Conservation (phyloP, 129 eudicot species). For the Ambrosia artemisiifolia region DNA sequence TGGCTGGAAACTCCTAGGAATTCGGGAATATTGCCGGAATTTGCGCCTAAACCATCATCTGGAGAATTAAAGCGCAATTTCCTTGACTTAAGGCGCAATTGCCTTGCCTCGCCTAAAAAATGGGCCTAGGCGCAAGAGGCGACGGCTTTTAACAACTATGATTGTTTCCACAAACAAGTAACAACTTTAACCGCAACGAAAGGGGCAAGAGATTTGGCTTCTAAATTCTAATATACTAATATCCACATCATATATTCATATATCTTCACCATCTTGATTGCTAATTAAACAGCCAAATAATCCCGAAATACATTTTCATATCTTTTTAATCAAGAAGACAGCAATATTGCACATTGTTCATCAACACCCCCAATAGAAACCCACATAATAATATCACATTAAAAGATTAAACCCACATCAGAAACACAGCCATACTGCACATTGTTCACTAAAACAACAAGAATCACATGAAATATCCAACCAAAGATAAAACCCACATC, state of each 20-base stretch:
- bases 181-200: not conserved
- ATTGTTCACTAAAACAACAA: slow-evolving; percentile 8
- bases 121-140: no score
- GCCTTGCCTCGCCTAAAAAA: no score
- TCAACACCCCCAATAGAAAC: not conserved
- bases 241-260: not conserved
- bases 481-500: slow-evolving; percentile 5
- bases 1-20: no score
- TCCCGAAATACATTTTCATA: not conserved
- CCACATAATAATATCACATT: not conserved
- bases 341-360: not conserved
- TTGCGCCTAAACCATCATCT: no score
- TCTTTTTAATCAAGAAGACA: not conserved
- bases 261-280: not conserved
- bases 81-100: no score
- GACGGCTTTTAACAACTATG: no score
- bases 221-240: not conserved
- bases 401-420: not conserved
- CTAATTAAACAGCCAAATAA: not conserved
- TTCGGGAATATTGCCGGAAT: no score
- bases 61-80: no score
- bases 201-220: not conserved
- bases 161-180: not conserved
- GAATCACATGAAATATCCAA: not conserved
- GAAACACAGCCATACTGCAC: not conserved